Base-by-base conservation (phyloP, 192 early-diverging fungal species). In the Martensiomyces pterosporus region DNA sequence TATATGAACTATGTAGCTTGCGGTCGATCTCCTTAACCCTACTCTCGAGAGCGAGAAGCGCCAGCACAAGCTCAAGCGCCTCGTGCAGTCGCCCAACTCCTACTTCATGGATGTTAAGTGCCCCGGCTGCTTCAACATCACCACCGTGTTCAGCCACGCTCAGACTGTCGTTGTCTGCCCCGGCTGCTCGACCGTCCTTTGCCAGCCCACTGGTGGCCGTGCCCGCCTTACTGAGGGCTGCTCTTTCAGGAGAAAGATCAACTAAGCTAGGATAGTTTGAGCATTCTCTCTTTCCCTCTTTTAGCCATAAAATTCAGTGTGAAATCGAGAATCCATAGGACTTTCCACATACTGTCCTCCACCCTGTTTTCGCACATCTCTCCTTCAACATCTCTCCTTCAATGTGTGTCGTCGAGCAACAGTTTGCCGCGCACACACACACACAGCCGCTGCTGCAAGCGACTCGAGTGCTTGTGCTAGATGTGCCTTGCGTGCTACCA, bases 31-130 rank as follows among this genome's bases (percentile, higher is more conserved):
- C 60, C 82, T 97, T 41, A 92, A 97, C 83, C 94, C 94, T 41
- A 80, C 86, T 52, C 66, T 79, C 42, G 75, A 82, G 50, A 70
- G 73, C 64, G 85, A 94, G 77, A 77, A 80, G 59, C 81, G 83
- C 64, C 70, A 79, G 62, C 90, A 94, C 88, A 94, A 94, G 82
- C 87, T 96, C 56, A 96, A 96, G 85, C 85, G 93, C 76, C 79
- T 93, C 44, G 93, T 96, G 70, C 93, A 92, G 81, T 84, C 82
- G 76, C 91, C 93, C 36, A 88, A 98, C 87, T 95, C 94, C 17
- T 95, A 85, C 87, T 95, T 96, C 78, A 95, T 98, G 93, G 94
- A 98, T 61, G 93, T 98, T 52, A 95, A 94, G 80, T 95, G 93
- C 82, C 77, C 89, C 47, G 89, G 85, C 79, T 97, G 94, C 85